A percentile compares a stretch with the other conserved stretches of the same genome.
phyloP scores from a whole-genome alignment of 805 yeast species.

The Teunomyces gatunensis region DNA sequence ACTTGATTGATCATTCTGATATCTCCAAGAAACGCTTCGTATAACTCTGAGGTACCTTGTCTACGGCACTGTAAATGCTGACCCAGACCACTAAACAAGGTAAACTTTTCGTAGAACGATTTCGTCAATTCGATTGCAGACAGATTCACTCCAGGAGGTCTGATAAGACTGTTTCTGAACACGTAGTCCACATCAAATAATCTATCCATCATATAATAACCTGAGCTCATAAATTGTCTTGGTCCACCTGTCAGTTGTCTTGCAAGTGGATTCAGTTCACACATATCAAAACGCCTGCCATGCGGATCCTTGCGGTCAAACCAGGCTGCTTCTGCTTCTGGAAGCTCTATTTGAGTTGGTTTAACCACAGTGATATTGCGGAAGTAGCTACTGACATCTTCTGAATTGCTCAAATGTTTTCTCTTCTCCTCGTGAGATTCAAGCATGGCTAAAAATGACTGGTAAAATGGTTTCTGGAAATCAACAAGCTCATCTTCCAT shows the following conservation, averaged over 20 bases:
- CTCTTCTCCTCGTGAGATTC: not conserved
- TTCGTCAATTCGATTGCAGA: conserved; percentile 25
- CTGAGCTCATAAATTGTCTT: conserved; percentile 31
- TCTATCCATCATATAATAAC: conserved; percentile 34
- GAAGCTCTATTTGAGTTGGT: not conserved
- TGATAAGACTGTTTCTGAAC: conserved; percentile 37
- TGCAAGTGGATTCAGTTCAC: conserved; percentile 31
- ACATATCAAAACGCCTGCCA: conserved; percentile 17
- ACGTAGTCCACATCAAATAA: conserved; percentile 46
- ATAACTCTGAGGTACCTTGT: conserved; percentile 20
- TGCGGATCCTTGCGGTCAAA: conserved; percentile 16
- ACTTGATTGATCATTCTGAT: conserved; percentile 19
- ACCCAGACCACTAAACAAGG: conserved; percentile 16
- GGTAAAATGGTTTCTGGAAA: conserved; percentile 5
- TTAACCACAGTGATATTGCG: conserved; percentile 13
- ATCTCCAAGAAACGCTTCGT: conserved; percentile 31
- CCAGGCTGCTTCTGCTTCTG: not conserved
- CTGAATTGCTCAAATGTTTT: conserved; percentile 5
- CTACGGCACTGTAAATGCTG: conserved; percentile 32
- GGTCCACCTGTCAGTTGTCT: not conserved
- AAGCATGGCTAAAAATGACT: conserved; percentile 10
- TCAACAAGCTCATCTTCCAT: conserved; percentile 4
- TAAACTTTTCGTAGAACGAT: conserved; percentile 25
- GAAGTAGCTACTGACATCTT: conserved; percentile 1
- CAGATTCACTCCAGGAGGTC: conserved; percentile 36